Base-by-base conservation (phyloP, 768 basidiomycete genomes). In the Psilocybe tampanensis region DNA sequence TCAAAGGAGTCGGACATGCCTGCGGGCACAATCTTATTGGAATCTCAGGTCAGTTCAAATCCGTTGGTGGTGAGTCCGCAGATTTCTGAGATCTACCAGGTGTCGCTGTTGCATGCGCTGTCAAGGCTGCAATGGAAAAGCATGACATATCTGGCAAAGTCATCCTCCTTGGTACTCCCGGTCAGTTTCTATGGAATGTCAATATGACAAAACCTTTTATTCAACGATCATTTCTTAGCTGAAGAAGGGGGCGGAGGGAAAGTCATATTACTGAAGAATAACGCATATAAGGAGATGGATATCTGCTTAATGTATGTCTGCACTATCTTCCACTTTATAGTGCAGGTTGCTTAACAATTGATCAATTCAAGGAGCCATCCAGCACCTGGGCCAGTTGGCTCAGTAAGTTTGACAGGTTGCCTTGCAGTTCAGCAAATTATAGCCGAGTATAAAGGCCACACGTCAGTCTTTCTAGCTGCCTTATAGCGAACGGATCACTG, bases 11-110 rank as follows among this genome's bases (percentile, higher is more conserved):
- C 34, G 85, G 89, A 0, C 89, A 90, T 59, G 89, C 87, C 0
- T 93, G 91, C 63, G 91, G 91, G 1, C 91, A 93, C 64, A 93
- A 93, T 63, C 74, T 94, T 44, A 93, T 94, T 48, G 90, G 88
- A 1, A 89, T 92, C 23, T 72, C 76, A 24, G 77, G 76, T 72
- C 56, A 8, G 60, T 24, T 2, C 29, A 11, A n/a, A n/a, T n/a
- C n/a, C n/a, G n/a, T n/a, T n/a, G n/a, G n/a, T n/a, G n/a, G n/a
- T n/a, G n/a, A n/a, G n/a, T n/a, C n/a, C n/a, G n/a, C n/a, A n/a
- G n/a, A n/a, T n/a, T n/a, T n/a, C n/a, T n/a, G n/a, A n/a, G n/a
- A n/a, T n/a, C n/a, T n/a, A n/a, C n/a, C n/a, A 52, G 90, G 90
- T 1, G 86, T 92, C 9, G 89, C 86, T 2, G 80, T 90, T 26